Percentiles rank a stretch among this genome's conserved stretches.
phyloP scores from a whole-genome alignment of 495 filamentous ascomycete species.

The Pyrenopolyporus hunteri region DNA sequence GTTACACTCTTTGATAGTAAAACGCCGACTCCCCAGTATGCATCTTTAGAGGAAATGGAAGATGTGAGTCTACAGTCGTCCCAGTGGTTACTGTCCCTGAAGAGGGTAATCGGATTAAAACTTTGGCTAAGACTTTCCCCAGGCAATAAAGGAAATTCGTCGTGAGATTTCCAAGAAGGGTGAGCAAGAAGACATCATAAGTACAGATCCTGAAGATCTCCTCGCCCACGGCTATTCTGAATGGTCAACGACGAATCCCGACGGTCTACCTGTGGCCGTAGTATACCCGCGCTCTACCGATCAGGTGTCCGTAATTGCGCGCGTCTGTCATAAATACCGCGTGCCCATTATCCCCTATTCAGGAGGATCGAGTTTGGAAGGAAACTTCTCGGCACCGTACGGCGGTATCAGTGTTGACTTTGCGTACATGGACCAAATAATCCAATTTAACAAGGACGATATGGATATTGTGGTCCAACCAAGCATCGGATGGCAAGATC shows the following conservation, averaged over 20 bases:
- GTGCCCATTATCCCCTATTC: constrained; percentile 90
- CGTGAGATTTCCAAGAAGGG: constrained; percentile 50
- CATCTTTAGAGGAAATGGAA: constrained; percentile 57
- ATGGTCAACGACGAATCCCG: constrained; percentile 84
- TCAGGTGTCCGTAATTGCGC: constrained; percentile 80
- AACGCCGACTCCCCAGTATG: constrained; percentile 50
- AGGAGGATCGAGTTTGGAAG: constrained; percentile 86
- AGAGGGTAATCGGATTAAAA: not conserved
- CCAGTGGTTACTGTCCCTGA: too few species aligned
- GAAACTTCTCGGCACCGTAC: constrained; percentile 83
- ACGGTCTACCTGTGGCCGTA: constrained; percentile 78
- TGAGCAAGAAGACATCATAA: constrained; percentile 73
- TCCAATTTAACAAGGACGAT: constrained; percentile 81
- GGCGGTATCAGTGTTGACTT: constrained; percentile 92
- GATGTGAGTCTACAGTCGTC: constrained; percentile 54
- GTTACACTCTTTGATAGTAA: constrained; percentile 50
- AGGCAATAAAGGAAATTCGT: constrained; percentile 70
- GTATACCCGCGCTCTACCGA: constrained; percentile 78
- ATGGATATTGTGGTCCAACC: constrained; percentile 94
- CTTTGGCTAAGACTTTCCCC: constrained; percentile 36
- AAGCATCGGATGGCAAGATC: constrained; percentile 85
- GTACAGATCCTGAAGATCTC: constrained; percentile 82
- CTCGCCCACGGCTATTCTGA: constrained; percentile 84
- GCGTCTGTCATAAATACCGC: constrained; percentile 79
- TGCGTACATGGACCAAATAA: constrained; percentile 79